phyloP scores from a whole-genome alignment of 2,329 filamentous ascomycete genomes.

The Capronia coronata region DNA sequence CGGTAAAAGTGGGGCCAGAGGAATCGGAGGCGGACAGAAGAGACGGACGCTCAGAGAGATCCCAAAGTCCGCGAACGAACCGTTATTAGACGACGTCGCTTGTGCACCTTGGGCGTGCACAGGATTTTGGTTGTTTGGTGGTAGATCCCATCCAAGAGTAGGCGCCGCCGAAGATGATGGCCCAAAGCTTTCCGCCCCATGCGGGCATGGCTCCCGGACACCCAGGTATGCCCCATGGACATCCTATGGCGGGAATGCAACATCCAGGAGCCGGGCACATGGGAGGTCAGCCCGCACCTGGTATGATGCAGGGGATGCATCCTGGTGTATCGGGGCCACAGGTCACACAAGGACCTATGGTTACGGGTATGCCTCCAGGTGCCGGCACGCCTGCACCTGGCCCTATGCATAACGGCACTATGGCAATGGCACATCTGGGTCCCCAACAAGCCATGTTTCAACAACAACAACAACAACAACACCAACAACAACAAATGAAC shows the following conservation, averaged over 20 bases:
- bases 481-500: constrained; percentile 33
- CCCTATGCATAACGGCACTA: constrained; percentile 47
- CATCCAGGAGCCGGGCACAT: constrained; percentile 53
- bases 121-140: neutral
- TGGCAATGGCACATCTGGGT: constrained; percentile 56
- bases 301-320: constrained; percentile 53
- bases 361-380: constrained; percentile 56
- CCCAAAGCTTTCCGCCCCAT: constrained; percentile 52
- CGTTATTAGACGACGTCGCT: neutral
- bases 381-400: constrained; percentile 47
- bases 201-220: constrained; percentile 50
- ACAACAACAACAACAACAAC: constrained; percentile 40
- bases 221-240: constrained; percentile 53
- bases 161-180: constrained; percentile 47
- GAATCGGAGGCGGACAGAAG: constrained; percentile 16
- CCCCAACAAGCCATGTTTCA: constrained; percentile 52
- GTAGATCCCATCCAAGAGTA: neutral
- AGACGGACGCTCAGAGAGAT: constrained; percentile 10
- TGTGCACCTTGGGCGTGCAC: neutral
- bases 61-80: neutral
- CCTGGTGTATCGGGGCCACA: constrained; percentile 56
- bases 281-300: constrained; percentile 42
- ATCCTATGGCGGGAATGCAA: constrained; percentile 54
- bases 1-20: constrained; percentile 21
- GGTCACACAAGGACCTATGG: constrained; percentile 58